Base-by-base conservation (phyloP, 441 rosid genomes). In the Populus hybrid region DNA sequence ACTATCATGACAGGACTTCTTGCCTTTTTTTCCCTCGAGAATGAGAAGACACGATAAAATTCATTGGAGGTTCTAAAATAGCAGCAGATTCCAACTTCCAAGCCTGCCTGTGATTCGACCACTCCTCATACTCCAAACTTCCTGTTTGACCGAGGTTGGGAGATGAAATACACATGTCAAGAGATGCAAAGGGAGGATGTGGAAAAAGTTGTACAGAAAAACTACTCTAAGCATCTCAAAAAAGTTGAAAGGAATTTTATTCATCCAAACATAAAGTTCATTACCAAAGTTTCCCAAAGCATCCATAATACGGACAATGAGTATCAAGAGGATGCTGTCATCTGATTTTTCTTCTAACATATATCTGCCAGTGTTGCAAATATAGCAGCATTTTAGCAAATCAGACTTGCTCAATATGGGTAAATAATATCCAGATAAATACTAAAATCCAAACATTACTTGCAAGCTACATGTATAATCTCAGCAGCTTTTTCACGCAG, bases 81-180 rank as follows among this genome's bases (percentile, higher is more conserved):
- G 98, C 98, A 83, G 98, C 95, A 82, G 98, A 93, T 85, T 97
- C 98, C 89, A 94, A 87, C 91, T 94, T 94, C 99, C 98, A 94
- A 75, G 97, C 97, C 89, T 94, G 99, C 88, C 97, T 88, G 86
- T 97, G 99, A 89, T 93, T 91, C 80, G 92, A 88, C 98, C 98
- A 94, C 85, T 94, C 99, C 72, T 93, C 98, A 84, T 86, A 97
- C 87, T 97, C 98, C 90, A 92, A 82, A 83, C 97, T 92, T 79
- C 98, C 99, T 97, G 88, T 71, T 86, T 72, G 67, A 83, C 80
- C 79, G 72, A 82, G 71, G 65, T 65, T 42, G 32, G 36, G 76
- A 30, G 75, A 35, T 10, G 42, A 73, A 32, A 69, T n/a, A 69
- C 34, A 35, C 66, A 34, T 75, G 74, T 75, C 42, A 74, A 40